phyloP scores from a whole-genome alignment of 352 stramenopile species.

The Phytophthora fragariaefolia region DNA sequence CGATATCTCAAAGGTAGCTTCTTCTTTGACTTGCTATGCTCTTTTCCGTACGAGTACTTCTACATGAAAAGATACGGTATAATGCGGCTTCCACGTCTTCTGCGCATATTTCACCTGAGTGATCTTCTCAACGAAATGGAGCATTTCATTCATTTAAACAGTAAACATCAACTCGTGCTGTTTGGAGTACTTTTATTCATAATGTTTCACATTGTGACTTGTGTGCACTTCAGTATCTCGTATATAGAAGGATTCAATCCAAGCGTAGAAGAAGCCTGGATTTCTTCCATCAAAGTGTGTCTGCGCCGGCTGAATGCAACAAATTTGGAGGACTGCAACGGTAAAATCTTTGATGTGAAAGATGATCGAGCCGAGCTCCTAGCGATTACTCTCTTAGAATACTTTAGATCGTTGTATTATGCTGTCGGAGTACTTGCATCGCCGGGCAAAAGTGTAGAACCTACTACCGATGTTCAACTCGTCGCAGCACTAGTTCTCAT shows the following conservation, averaged over 20 bases:
- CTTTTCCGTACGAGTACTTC: constrained; percentile 48
- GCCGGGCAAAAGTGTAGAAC: constrained; percentile 49
- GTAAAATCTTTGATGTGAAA: constrained; percentile 2
- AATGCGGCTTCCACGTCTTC: constrained; percentile 44
- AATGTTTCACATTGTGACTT: constrained; percentile 57
- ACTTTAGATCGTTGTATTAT: constrained; percentile 47
- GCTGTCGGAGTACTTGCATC: constrained; percentile 46
- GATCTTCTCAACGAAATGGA: constrained; percentile 44
- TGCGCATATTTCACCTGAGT: constrained; percentile 36
- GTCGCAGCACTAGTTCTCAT: constrained; percentile 48
- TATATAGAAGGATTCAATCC: constrained; percentile 40
- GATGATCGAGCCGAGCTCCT: constrained; percentile 16
- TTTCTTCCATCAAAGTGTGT: constrained; percentile 31
- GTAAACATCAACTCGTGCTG: constrained; percentile 46
- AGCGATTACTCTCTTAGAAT: constrained; percentile 31
- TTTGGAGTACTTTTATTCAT: constrained; percentile 47
- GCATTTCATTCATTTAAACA: constrained; percentile 52
- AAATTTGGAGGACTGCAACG: constrained; percentile 17
- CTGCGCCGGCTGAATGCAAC: constrained; percentile 18
- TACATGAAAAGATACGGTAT: constrained; percentile 26
- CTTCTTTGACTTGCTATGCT: constrained; percentile 45
- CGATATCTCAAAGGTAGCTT: constrained; percentile 49
- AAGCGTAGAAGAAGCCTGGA: constrained; percentile 30
- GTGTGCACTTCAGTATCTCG: constrained; percentile 44
- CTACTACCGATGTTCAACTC: constrained; percentile 41